Evolutionary conservation across 1,139 yeast genomes (phyloP).

Genomic region (Tardiomyces depauwii): DNA sequence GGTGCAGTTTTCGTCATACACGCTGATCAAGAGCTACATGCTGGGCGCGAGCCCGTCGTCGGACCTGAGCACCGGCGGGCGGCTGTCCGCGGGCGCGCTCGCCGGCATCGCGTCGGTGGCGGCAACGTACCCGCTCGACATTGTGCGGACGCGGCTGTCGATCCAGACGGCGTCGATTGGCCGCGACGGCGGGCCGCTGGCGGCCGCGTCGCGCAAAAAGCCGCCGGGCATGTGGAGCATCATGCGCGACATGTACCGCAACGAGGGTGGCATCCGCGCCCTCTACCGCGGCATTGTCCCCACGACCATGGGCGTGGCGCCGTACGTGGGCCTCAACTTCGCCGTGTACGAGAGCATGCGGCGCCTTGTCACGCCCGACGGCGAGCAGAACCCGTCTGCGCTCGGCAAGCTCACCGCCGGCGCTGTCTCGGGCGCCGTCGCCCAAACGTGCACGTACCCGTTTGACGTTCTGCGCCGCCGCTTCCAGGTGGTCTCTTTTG

Average conservation of each 20-base stretch:
- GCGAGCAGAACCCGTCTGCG: slow-evolving; percentile 27
- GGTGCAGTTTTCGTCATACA: slow-evolving; percentile 84
- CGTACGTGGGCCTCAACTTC: slow-evolving; percentile 89
- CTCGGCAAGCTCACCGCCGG: slow-evolving; percentile 63
- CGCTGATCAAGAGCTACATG: slow-evolving; percentile 43
- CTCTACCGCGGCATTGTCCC: slow-evolving; percentile 81
- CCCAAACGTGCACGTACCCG: slow-evolving; percentile 76
- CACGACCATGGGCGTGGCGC: slow-evolving; percentile 89
- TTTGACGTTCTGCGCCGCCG: slow-evolving; percentile 80
- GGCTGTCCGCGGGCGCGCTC: slow-evolving; percentile 65
- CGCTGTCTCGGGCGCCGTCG: slow-evolving; percentile 80
- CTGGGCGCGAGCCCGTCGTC: slow-evolving; percentile 6
- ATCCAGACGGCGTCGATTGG: slow-evolving; percentile 76
- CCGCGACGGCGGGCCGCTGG: slow-evolving; percentile 28
- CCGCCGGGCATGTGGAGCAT: slow-evolving; percentile 64
- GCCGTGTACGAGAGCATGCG: slow-evolving; percentile 77
- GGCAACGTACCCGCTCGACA: slow-evolving; percentile 85
- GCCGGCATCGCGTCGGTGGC: slow-evolving; percentile 77
- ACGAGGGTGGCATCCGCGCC: slow-evolving; percentile 76
- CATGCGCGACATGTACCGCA: slow-evolving; percentile 44
- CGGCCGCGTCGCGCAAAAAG: slow-evolving; percentile 17
- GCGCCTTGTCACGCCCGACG: slow-evolving; percentile 32
- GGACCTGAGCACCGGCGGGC: slow-evolving; percentile 40
- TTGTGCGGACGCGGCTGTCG: slow-evolving; percentile 80
- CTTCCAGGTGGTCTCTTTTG: slow-evolving; percentile 85